Conservation (phyloP, 345 rosid genomes). For the Corymbia maculata region DNA sequence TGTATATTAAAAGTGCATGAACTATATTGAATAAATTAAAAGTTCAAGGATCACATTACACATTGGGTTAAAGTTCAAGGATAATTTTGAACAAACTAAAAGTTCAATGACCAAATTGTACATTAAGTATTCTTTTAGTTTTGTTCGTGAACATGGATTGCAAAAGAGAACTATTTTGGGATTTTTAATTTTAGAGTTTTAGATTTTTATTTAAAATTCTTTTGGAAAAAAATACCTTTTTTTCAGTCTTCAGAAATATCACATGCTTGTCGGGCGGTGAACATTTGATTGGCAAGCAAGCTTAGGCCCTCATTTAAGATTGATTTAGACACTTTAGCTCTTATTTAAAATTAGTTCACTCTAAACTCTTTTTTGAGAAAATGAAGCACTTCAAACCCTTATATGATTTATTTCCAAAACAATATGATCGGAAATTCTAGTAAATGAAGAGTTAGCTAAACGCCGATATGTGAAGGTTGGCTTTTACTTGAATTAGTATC, state of each 20-base stretch:
- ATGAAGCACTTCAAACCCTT: background rate
- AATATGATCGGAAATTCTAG: background rate
- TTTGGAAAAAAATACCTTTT: background rate
- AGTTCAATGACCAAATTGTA: too few species aligned
- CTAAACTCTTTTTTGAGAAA: rapidly evolving
- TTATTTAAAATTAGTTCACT: too few species aligned
- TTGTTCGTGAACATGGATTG: background rate
- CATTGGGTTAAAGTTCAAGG: too few species aligned
- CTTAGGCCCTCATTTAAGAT: background rate
- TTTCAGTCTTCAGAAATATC: too few species aligned
- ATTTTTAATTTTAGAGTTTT: background rate
- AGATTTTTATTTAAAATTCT: rapidly evolving
- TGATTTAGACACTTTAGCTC: rapidly evolving
- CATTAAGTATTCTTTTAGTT: background rate
- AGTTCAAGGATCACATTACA: too few species aligned
- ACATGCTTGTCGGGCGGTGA: background rate
- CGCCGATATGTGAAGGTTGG: background rate
- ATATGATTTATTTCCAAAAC: background rate
- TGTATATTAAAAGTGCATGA: too few species aligned
- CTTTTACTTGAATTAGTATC: background rate
- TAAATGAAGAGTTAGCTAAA: background rate
- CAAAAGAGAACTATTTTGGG: background rate
- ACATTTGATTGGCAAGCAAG: rapidly evolving
- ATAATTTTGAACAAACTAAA: too few species aligned
- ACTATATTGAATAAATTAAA: too few species aligned